Conservation (phyloP, 202 grass and related monocot species). For the Thinopyrum obtusiflorum region DNA sequence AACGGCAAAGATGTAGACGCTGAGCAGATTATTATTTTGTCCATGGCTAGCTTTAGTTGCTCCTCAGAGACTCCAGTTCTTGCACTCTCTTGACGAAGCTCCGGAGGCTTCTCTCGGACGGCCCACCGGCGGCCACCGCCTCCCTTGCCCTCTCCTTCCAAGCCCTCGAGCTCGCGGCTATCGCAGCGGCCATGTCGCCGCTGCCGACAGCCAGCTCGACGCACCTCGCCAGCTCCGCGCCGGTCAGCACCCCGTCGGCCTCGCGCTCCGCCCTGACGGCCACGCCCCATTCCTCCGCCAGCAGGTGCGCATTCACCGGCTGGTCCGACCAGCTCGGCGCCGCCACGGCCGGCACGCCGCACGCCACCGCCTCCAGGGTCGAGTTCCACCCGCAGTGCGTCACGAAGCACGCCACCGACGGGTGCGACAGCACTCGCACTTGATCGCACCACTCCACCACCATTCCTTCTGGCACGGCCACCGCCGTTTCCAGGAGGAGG, state of each 20-base stretch:
- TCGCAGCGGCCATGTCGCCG: neutral
- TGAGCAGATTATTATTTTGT: neutral
- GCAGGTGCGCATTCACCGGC: slow-evolving; percentile 11
- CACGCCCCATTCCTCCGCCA: slow-evolving; percentile 4
- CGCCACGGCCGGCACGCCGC: slow-evolving; percentile 25
- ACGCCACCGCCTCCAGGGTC: slow-evolving; percentile 24
- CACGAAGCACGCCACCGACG: slow-evolving; percentile 35
- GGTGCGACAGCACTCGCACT: slow-evolving; percentile 46
- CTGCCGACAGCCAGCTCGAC: neutral
- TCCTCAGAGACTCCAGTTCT: neutral
- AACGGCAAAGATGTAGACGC: neutral
- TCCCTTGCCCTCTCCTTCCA: neutral
- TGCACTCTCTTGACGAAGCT: neutral
- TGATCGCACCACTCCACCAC: slow-evolving; percentile 67
- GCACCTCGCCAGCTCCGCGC: slow-evolving; percentile 16
- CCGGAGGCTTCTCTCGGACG: neutral
- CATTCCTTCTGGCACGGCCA: neutral
- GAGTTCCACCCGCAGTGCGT: slow-evolving; percentile 58
- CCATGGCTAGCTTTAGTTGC: neutral
- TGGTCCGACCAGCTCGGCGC: slow-evolving; percentile 8
- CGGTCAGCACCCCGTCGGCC: neutral
- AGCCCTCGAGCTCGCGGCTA: neutral
- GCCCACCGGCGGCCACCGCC: neutral
- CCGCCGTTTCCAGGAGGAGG: neutral
- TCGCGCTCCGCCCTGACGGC: neutral